Conservation (phyloP, 345 rosid species). For the Trapa bicornis region DNA sequence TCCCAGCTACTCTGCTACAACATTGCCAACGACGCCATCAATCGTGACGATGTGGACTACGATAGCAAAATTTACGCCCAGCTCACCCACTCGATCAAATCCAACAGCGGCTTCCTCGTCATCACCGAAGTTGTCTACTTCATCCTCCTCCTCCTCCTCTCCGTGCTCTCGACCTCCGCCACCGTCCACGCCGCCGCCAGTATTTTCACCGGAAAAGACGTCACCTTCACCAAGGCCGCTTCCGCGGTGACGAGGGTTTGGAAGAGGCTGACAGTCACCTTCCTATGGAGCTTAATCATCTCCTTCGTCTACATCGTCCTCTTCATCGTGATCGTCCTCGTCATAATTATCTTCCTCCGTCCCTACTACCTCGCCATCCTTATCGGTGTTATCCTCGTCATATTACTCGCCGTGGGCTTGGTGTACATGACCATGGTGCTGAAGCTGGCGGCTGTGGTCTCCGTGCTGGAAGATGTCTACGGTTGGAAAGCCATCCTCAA, state of each 20-base stretch:
- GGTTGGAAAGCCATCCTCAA: slow-evolving; percentile 38
- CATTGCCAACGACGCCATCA: slow-evolving; percentile 10
- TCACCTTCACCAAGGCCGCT: slow-evolving; percentile 26
- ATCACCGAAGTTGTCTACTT: slow-evolving; percentile 24
- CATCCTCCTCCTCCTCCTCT: slow-evolving; percentile 19
- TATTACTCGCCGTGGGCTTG: slow-evolving; percentile 14
- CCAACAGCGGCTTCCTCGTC: background rate
- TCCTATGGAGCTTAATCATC: slow-evolving; percentile 19
- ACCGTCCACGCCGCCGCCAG: slow-evolving; percentile 45
- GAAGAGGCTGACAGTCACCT: slow-evolving; percentile 39
- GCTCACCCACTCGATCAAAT: slow-evolving; percentile 16
- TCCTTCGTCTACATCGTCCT: slow-evolving; percentile 12
- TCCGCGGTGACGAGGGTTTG: slow-evolving; percentile 42
- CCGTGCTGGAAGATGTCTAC: slow-evolving; percentile 37
- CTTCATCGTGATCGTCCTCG: background rate
- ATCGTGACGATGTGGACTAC: slow-evolving; percentile 4
- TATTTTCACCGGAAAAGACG: slow-evolving; percentile 23
- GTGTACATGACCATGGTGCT: slow-evolving; percentile 30
- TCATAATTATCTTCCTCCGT: background rate
- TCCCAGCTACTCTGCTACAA: slow-evolving; percentile 14
- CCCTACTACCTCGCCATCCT: background rate
- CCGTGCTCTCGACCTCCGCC: slow-evolving; percentile 43
- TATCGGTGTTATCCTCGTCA: background rate
- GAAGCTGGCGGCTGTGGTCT: slow-evolving; percentile 39
- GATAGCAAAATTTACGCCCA: slow-evolving; percentile 9